phyloP scores from a whole-genome alignment of 2,329 filamentous ascomycete genomes.

The Neofusicoccum ribis region DNA sequence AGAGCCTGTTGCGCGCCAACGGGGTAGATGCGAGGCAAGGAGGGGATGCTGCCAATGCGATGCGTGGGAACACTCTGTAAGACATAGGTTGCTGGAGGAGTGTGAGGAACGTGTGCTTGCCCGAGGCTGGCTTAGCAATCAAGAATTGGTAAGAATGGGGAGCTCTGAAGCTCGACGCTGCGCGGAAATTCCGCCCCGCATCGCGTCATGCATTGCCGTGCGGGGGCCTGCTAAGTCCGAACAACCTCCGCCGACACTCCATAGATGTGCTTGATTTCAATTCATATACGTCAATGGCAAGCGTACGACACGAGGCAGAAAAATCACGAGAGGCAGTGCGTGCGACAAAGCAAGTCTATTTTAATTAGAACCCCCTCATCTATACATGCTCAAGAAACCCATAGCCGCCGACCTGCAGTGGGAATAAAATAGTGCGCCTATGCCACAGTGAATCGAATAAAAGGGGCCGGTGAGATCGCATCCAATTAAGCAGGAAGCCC shows the following conservation, averaged over 20 bases:
- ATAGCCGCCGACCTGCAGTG: conserved; percentile 10
- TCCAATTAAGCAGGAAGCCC: conserved; percentile 15
- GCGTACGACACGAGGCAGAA: not conserved
- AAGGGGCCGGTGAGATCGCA: not conserved
- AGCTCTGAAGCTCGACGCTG: not conserved
- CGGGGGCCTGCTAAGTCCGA: not conserved
- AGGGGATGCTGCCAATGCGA: conserved; percentile 1
- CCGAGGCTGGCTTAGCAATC: not conserved
- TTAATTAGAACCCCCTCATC: conserved; percentile 9
- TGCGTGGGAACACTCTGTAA: not conserved
- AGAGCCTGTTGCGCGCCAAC: not conserved
- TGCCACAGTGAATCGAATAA: conserved; percentile 5
- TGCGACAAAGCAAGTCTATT: not conserved
- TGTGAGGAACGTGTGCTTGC: not conserved
- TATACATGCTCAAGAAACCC: conserved; percentile 7
- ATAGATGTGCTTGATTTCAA: too few species aligned
- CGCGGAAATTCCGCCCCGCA: conserved; percentile 16
- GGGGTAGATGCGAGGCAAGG: not conserved
- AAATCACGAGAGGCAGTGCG: not conserved
- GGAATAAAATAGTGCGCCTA: not conserved
- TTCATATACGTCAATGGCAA: too few species aligned
- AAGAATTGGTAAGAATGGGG: not conserved
- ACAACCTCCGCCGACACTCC: too few species aligned
- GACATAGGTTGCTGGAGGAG: not conserved
- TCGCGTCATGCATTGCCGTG: conserved; percentile 5